Evolutionary conservation across 495 filamentous ascomycete genomes (phyloP), one percentile per base, ranked within the genome.

Genomic region (Penicillium arizonense): DNA sequence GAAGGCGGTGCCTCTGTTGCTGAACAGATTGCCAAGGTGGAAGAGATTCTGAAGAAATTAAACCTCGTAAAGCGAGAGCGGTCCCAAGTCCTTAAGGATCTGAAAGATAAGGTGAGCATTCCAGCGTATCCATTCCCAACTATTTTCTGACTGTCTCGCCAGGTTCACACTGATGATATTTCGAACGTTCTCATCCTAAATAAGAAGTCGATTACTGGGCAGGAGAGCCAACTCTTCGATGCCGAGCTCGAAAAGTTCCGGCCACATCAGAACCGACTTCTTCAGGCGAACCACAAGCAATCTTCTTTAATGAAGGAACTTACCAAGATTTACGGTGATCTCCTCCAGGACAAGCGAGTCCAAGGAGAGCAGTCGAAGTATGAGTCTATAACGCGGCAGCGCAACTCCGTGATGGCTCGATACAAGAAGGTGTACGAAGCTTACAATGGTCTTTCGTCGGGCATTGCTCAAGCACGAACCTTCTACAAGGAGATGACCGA

Each of bases 401-500:
- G 90, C 35, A 87, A 83, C 52, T 73, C 86, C 1, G 93, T 96
- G 3, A 82, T 96, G 75, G 80, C 79, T 56, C 91, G 84, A 66
- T 98, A 97, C 70, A 92, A 91, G 69, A 89, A 90, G 58, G 84
- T 93, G 6, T 93, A 94, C 56, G 91, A 96, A 63, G 87, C 91
- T 35, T 98, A 95, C 70, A 82, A 96, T 52, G 91, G 94, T 50
- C 81, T 98, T n/a, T 82, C 87, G 47, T 86, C 88, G 1, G 94
- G 94, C 20, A 75, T 97, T 7, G 78, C 84, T 55, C 87, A 91
- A 55, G 94, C 94, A 11, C 90, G 90, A 63, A 86, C 83, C 28
- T 98, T 96, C 80, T 98, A 98, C 66, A 81, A 80, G 5, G 94
- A 97, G 65, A 98, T 97, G 91, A 86, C 82, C 58, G 90, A 97